phyloP scores from a whole-genome alignment of 2,329 filamentous ascomycete species.

The Fusarium sp. region DNA sequence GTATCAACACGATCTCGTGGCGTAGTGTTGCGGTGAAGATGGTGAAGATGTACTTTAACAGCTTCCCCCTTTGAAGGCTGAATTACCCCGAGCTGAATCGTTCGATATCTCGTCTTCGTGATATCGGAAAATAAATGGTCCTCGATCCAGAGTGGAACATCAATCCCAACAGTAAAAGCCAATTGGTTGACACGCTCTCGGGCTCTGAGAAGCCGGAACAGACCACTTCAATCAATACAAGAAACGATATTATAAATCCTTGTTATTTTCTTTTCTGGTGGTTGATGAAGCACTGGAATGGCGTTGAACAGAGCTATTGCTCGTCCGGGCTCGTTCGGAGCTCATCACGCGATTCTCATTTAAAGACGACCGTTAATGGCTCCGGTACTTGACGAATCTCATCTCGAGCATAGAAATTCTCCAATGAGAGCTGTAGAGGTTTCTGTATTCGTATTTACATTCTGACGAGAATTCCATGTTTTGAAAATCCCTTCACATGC shows the following conservation, averaged over 20 bases:
- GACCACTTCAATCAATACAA: conserved; percentile 2
- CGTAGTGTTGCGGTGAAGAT: conserved; percentile 2
- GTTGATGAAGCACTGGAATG: not conserved
- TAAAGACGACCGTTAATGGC: conserved; percentile 35
- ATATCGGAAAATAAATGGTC: conserved; percentile 17
- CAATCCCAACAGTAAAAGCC: not conserved
- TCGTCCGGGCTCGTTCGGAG: conserved; percentile 33
- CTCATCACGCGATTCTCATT: conserved; percentile 39
- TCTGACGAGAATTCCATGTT: not conserved
- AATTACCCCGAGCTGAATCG: conserved; percentile 5
- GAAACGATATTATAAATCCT: not conserved
- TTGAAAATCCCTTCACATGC: not conserved
- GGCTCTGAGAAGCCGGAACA: conserved; percentile 23
- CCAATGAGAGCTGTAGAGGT: not conserved
- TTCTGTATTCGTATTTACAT: conserved; percentile 26
- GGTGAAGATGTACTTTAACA: not conserved
- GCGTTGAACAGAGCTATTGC: not conserved
- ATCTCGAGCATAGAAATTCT: conserved; percentile 9
- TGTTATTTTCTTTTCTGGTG: not conserved
- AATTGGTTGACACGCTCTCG: conserved; percentile 26
- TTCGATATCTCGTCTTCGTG: conserved; percentile 31
- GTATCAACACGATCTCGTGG: not conserved
- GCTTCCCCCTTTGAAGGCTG: conserved; percentile 4
- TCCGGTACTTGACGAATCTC: conserved; percentile 24
- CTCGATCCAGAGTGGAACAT: conserved; percentile 15